Evolutionary conservation across 208 protist species (phyloP), one percentile per base, ranked within the genome.

Genomic region (Phytomonas sp.): DNA sequence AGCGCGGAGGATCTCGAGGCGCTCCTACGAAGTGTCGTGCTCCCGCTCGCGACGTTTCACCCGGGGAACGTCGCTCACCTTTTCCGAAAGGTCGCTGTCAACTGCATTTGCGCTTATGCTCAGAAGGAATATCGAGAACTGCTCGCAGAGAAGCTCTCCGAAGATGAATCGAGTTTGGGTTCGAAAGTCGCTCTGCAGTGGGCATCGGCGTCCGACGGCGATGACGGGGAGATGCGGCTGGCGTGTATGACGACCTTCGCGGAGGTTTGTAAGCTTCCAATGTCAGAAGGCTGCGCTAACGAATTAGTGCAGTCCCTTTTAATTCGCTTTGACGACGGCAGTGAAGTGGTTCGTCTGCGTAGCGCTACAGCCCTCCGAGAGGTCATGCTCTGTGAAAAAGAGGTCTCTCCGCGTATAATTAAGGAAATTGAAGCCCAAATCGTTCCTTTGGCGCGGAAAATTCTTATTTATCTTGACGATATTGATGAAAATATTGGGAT

Each of bases 391-490:
- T 26, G 11, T n/a, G 60, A 11, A 9, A 23, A 79, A 5, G 37
- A 53, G 56, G 68, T 77, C 37, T 79, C 74, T 4, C 59, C 76
- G 6, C 62, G 73, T 40, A 29, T 92, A 15, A 66, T 87, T 65
- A 77, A 78, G 36, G 80, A 93, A 69, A 62, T 96, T n/a, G 62
- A 73, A 40, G n/a, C 81, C 28, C 86, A 93, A 76, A 71, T 88
- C 36, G 84, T 87, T 36, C 83, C 86, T 8, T 65, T 91, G 23
- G 76, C 77, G 59, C 89, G 89, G 70, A 91, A 92, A 77, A 60
- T 90, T 60, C 79, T 96, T 15, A 79, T 96, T 62, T 90, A 96
- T 67, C 75, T 96, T 15, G 90, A 96, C 75, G 90, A 96, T 78
- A 72, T 79, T 29, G 85, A 92, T 32, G 90, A 93, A 37, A 77